Evolutionary conservation across 805 yeast genomes (phyloP), one percentile per base, ranked within the genome.

Genomic region (Metschnikowia drakensbergensis): DNA sequence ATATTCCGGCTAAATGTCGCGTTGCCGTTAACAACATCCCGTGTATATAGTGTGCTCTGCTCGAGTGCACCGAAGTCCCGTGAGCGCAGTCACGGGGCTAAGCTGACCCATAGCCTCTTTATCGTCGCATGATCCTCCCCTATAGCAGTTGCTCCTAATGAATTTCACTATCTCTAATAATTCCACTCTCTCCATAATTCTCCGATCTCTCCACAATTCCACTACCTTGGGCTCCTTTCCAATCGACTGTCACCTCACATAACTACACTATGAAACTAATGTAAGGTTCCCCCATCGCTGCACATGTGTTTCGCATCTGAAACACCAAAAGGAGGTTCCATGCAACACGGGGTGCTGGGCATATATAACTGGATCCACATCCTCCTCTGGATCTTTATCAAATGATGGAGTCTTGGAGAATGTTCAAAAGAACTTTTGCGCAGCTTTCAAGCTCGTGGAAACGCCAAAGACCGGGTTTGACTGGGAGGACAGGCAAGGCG

Each of bases 341-440:
- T 40, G 43, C 36, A 40, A 28, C 36, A 23, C 43, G 11, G 36
- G 29, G 6, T 9, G 11, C 8, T 11, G 13, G 17, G 11, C 22
- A 6, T 37, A 6, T 25, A 3, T 23, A 11, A n/a, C 10, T 7
- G 4, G 5, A 11, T n/a, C 29, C 28, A 26, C n/a, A 26, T 6
- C 39, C n/a, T 26, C 9, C 39, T 25, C 6, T 11, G 17, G 23
- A 40, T 3, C 31, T 4, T 11, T 29, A 25, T 8, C 11, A n/a
- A 7, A 39, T 40, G 43, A n/a, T 31, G 30, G 45, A 33, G 22
- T 39, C 46, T 22, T 52, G 55, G 55, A 50, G 42, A 26, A 41
- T 37, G 13, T 37, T 52, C 50, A 52, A 52, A 30, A 32, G 52
- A 29, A 50, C 54, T 13, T 38, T 50, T 28, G 40, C 53, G 28